These are phyloP conservation scores for Vachellia collinsii DNA, from an alignment of 306 rosid genomes.

Conservation along the genomic window DNA sequence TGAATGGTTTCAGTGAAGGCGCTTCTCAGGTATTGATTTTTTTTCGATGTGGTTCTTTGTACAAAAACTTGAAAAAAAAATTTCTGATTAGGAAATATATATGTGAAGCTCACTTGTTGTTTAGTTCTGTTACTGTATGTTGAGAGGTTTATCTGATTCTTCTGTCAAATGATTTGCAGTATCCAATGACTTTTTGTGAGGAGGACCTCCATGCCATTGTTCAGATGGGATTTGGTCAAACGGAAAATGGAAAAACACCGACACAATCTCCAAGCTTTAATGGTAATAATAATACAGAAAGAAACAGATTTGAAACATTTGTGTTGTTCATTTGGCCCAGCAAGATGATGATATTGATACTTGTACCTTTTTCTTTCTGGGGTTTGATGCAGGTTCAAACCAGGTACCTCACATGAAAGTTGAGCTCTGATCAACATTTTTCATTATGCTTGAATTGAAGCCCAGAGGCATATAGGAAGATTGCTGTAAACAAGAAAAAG, in stretches of 20 bases:
- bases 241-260: constrained; percentile 50
- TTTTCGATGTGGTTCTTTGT: not conserved
- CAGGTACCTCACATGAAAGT: constrained; percentile 67
- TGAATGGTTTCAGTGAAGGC: constrained; percentile 46
- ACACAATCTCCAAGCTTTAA: constrained; percentile 54
- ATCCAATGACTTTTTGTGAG: constrained; percentile 67
- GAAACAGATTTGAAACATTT: constrained; percentile 5
- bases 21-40: constrained; percentile 59
- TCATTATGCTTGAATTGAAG: constrained; percentile 3
- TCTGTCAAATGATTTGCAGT: constrained; percentile 45
- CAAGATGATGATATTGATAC: constrained; percentile 14
- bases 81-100: not conserved
- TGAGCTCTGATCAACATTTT: constrained; percentile 17
- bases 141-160: constrained; percentile 30
- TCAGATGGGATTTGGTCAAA: constrained; percentile 88
- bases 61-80: not conserved
- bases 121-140: not conserved
- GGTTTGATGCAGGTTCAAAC: constrained; percentile 60
- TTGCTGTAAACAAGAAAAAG: not conserved
- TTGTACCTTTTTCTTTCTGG: not conserved
- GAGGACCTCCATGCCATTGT: constrained; percentile 84
- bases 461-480: constrained; percentile 3
- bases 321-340: constrained; percentile 28
- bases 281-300: constrained; percentile 53
- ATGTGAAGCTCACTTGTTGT: not conserved